Evolutionary conservation across 2,329 filamentous ascomycete species (phyloP), one percentile per base, ranked within the genome.

Genomic region (Apiospora koreana): DNA sequence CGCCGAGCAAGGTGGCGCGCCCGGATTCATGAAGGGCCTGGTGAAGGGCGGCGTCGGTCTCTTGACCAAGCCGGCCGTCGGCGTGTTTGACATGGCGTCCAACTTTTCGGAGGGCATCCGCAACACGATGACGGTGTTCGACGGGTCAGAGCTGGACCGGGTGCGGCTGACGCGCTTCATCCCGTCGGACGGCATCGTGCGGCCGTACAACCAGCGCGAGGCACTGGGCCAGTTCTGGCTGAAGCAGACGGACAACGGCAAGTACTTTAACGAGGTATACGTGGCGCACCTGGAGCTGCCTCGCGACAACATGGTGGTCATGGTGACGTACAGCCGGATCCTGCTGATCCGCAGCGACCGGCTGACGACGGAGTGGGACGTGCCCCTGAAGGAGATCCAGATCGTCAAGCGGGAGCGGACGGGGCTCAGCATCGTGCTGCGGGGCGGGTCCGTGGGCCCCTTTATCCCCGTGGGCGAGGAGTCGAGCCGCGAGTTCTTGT

Each of bases 71-170:
- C 95, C 97, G 2, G 94, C 95, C 8, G 97, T 99, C 70, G 96
- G 97, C 69, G 94, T 97, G 28, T 94, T 99, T 74, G 96, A 99
- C 82, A 91, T 99, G 77, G 96, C 97, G 0, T 97, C 94, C 78
- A 98, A 98, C 80, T 92, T 99, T 75, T 95, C 94, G 35, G 96
- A 99, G 83, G 96, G 96, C 68, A 97, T 99, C 69, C 94, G 96
- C 77, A 99, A 99, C 83, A 99, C 96, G 0, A 99, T 97, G 0
- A 99, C 96, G 0, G 96, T 99, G 25, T 99, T 99, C 80, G 96
- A 99, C 78, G 93, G 93, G 35, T 93, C 95, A 71, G 96, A 97
- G 68, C 91, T 99, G 8, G 97, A 99, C 76, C 94, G 96, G 66
- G 94, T 97, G 31, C 93, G 96, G n/a, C 88, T 97, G 68, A 93